phyloP scores from a whole-genome alignment of 108 stramenopile genomes.

The Cyclotella choctawhatcheeana region DNA sequence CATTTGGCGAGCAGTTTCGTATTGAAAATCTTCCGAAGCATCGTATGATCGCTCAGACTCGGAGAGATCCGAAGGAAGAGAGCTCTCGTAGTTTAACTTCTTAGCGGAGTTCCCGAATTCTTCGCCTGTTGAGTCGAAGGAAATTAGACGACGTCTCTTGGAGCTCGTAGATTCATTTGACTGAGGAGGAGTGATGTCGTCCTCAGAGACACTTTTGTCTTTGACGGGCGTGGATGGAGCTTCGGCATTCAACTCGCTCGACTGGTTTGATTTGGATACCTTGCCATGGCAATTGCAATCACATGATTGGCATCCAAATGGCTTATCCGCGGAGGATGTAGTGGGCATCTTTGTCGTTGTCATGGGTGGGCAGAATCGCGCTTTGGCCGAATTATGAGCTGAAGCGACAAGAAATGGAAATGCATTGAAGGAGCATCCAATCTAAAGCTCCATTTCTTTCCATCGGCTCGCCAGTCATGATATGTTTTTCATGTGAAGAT shows the following conservation, averaged over 20 bases:
- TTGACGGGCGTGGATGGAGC: background rate
- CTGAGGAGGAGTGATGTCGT: constrained; percentile 4
- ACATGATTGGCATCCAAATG: constrained; percentile 7
- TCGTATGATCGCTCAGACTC: background rate
- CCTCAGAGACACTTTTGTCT: background rate
- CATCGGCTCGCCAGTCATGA: background rate
- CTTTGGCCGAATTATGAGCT: constrained; percentile 1
- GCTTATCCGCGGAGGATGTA: background rate
- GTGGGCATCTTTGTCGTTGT: background rate
- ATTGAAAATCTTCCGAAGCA: constrained; percentile 5
- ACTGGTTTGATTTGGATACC: background rate
- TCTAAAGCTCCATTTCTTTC: background rate
- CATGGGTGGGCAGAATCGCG: background rate
- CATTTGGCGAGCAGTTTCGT: background rate
- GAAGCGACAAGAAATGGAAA: constrained; percentile 3
- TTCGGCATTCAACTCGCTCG: background rate
- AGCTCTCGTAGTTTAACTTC: constrained; percentile 13
- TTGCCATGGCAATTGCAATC: constrained; percentile 10
- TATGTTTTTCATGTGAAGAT: background rate
- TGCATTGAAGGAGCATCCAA: background rate
- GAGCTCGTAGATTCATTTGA: constrained; percentile 7
- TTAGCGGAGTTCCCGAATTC: background rate
- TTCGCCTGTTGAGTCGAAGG: constrained; percentile 14
- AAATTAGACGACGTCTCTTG: constrained; percentile 21
- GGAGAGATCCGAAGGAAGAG: constrained; percentile 12